Conservation (phyloP, 441 rosid species). For the Capsella rubella region DNA sequence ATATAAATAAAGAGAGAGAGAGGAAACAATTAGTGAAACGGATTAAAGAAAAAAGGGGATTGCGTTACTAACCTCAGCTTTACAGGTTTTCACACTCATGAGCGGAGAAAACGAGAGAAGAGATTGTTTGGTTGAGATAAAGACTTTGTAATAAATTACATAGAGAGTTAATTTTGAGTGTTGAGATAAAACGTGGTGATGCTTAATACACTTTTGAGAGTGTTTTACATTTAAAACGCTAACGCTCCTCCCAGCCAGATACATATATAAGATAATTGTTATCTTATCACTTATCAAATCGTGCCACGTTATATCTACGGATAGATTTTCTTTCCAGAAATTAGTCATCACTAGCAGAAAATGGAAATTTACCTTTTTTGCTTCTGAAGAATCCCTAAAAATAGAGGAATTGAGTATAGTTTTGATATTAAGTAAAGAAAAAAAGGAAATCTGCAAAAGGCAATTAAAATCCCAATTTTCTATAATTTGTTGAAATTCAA, state of each 20-base stretch:
- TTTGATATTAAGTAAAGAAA: neutral
- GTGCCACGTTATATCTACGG: neutral
- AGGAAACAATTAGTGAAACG: neutral
- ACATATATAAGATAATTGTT: neutral
- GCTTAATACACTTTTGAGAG: constrained; percentile 10
- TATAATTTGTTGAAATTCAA: neutral
- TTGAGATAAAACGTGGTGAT: constrained; percentile 36
- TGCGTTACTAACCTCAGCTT: constrained; percentile 28
- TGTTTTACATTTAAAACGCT: constrained; percentile 15
- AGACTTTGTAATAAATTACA: constrained; percentile 19
- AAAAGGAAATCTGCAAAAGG: constrained; percentile 11
- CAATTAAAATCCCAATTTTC: neutral
- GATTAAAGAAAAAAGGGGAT: neutral
- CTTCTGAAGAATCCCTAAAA: neutral
- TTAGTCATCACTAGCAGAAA: neutral
- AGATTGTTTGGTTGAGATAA: neutral
- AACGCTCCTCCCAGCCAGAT: constrained; percentile 9
- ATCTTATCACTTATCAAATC: constrained; percentile 10
- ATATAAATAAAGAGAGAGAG: neutral
- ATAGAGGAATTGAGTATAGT: neutral
- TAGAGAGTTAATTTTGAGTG: constrained; percentile 6
- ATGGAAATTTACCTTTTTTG: neutral
- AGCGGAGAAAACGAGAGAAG: constrained; percentile 32
- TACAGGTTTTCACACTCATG: constrained; percentile 34
- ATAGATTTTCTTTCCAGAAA: neutral